Conservation (phyloP, 176 grass and related monocot genomes). For the Puccinellia tenuiflora region DNA sequence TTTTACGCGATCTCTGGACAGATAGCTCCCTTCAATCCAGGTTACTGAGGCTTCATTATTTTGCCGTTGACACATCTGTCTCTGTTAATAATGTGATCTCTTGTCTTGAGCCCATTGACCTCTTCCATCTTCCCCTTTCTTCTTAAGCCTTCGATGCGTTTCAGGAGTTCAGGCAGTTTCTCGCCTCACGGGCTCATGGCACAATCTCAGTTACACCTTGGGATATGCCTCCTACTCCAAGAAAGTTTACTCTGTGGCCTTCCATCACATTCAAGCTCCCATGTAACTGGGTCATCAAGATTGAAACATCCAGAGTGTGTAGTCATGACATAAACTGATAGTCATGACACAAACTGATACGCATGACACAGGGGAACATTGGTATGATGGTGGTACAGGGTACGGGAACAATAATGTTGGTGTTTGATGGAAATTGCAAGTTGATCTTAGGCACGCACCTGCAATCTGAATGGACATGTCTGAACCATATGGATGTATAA, state of each 20-base stretch:
- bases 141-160: neutral
- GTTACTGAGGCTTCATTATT: neutral
- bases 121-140: neutral
- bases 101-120: neutral
- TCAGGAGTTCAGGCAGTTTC: neutral
- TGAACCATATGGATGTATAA: neutral
- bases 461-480: neutral
- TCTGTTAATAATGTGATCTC: neutral
- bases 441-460: neutral
- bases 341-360: neutral
- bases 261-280: neutral
- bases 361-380: neutral
- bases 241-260: neutral
- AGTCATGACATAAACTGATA: neutral
- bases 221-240: neutral
- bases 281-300: neutral
- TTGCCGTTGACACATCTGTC: neutral
- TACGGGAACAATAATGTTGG: conserved; percentile 7
- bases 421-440: neutral
- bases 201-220: neutral
- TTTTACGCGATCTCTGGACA: neutral
- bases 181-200: neutral
- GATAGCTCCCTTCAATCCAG: neutral
- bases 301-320: neutral
- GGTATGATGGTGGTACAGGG: neutral